phyloP scores from a whole-genome alignment of 2,329 filamentous ascomycete species.

The Mycosphaerella sp. region DNA sequence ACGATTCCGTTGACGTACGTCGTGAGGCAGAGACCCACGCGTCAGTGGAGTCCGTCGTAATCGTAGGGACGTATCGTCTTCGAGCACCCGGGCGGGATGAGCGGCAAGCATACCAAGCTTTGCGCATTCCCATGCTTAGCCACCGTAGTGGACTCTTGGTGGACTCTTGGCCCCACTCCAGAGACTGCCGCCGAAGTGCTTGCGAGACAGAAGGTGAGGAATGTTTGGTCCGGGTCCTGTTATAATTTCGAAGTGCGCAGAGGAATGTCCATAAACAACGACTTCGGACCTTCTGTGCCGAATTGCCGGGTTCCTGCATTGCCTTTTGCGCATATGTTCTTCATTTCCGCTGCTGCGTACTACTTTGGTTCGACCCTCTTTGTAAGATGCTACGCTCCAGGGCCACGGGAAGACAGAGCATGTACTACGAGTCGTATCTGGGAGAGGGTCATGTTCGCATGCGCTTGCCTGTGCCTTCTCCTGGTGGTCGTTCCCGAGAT shows the following conservation, averaged over 20 bases:
- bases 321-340: neutral
- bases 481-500: no score
- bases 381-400: no score
- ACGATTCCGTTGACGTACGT: conserved; percentile 14
- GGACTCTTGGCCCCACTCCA: neutral
- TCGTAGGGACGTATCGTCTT: conserved; percentile 3
- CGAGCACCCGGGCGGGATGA: neutral
- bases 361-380: neutral
- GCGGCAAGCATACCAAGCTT: conserved; percentile 10
- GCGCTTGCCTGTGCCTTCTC: no score
- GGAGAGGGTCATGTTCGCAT: no score
- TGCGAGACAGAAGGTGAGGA: neutral
- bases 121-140: conserved; percentile 9
- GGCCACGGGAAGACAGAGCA: neutral
- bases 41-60: conserved; percentile 13
- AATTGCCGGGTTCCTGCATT: neutral
- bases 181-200: conserved; percentile 7
- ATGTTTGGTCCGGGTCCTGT: neutral
- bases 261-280: neutral
- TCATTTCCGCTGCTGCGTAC: neutral
- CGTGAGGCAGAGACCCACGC: conserved; percentile 3
- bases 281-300: neutral
- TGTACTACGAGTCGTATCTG: no score
- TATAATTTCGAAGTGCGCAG: neutral
- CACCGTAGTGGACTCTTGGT: conserved; percentile 2